These are phyloP conservation scores for Zalerion maritima DNA, from an alignment of 495 filamentous ascomycete genomes.

Conservation along the genomic window DNA sequence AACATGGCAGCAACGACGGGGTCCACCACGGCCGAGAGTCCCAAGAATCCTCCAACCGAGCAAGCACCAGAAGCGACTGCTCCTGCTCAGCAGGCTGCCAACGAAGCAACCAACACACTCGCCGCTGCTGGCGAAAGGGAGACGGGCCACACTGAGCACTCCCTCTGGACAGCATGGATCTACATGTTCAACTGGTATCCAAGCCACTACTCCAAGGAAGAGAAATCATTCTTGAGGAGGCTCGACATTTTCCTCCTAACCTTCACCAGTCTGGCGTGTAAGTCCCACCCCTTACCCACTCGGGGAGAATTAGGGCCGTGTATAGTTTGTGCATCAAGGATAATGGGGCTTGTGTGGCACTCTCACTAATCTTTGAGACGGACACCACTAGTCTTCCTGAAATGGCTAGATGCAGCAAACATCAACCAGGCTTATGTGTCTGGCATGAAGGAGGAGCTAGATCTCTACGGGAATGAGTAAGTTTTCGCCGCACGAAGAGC, in stretches of 20 bases:
- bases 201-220: slow-evolving; percentile 7
- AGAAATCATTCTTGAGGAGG: slow-evolving; percentile 15
- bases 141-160: too few species aligned
- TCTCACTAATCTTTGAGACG: too few species aligned
- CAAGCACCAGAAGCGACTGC: too few species aligned
- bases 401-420: slow-evolving; percentile 26
- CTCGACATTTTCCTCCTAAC: slow-evolving; percentile 22
- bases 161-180: slow-evolving; percentile 9
- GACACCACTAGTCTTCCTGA: slow-evolving; percentile 20
- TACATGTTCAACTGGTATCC: slow-evolving; percentile 14
- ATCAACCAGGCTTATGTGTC: slow-evolving; percentile 28
- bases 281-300: neutral
- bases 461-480: slow-evolving; percentile 23
- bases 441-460: slow-evolving; percentile 29
- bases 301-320: too few species aligned
- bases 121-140: too few species aligned
- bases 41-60: too few species aligned
- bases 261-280: slow-evolving; percentile 22
- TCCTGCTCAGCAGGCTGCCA: too few species aligned
- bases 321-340: too few species aligned
- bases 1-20: too few species aligned
- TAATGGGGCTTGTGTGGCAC: too few species aligned
- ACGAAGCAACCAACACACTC: too few species aligned
- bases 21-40: too few species aligned
- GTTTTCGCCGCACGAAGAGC: slow-evolving; percentile 12